phyloP scores from a whole-genome alignment of 2,329 filamentous ascomycete genomes.

The Alternaria metachromatica region DNA sequence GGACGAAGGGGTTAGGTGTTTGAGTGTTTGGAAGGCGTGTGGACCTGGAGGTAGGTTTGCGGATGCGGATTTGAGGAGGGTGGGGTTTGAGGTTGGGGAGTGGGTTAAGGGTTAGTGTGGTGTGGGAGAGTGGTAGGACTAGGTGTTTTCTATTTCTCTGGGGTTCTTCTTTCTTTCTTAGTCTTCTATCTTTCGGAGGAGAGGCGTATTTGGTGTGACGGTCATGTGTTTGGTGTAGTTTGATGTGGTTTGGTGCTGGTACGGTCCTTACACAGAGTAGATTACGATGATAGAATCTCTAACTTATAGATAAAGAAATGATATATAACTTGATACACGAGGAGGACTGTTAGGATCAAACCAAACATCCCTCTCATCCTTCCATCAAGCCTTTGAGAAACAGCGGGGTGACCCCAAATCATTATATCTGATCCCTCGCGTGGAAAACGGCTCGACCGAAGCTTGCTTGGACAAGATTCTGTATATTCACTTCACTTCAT shows the following conservation, averaged over 20 bases:
- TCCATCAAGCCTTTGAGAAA: constrained; percentile 15
- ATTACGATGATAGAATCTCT: not conserved
- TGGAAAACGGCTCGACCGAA: constrained; percentile 14
- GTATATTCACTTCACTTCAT: not conserved
- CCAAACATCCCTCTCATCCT: constrained; percentile 1
- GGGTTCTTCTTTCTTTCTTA: not conserved
- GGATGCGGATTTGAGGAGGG: constrained; percentile 67
- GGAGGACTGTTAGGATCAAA: not conserved
- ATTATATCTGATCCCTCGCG: constrained; percentile 5
- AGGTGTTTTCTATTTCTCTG: not conserved
- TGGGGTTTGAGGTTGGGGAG: constrained; percentile 88
- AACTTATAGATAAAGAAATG: not conserved
- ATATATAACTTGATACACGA: not conserved
- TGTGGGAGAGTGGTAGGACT: not conserved
- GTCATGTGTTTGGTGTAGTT: constrained; percentile 5
- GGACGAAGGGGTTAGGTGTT: constrained; percentile 49
- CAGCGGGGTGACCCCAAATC: not conserved
- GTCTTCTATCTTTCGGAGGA: not conserved
- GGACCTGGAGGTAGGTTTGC: constrained; percentile 44
- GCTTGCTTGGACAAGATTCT: constrained; percentile 15
- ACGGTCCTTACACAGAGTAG: not conserved
- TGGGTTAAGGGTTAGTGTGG: constrained; percentile 62
- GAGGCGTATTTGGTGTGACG: not conserved
- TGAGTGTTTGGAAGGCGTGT: constrained; percentile 45
- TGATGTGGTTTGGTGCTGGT: not conserved